Evolutionary conservation across 2,329 filamentous ascomycete genomes (phyloP).

Genomic region (Dactylellina leptospora): DNA sequence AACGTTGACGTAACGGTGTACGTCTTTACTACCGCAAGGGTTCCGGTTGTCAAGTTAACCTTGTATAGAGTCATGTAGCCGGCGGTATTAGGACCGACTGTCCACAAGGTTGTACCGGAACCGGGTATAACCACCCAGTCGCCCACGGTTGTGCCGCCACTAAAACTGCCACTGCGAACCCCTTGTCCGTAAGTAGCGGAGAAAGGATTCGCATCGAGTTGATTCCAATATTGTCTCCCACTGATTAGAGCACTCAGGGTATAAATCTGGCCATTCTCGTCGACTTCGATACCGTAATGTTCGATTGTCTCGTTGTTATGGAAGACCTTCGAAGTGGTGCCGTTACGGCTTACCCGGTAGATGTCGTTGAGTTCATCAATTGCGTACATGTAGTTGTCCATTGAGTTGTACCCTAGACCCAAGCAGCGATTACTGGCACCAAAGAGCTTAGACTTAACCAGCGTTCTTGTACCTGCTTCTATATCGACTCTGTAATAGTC

Average conservation of each 20-base stretch:
- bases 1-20: background rate
- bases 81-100: background rate
- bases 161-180: background rate
- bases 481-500: too few relatives aligned
- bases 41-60: background rate
- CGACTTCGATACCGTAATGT: background rate
- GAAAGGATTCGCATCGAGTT: background rate
- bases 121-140: background rate
- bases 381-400: slow-evolving; percentile 8
- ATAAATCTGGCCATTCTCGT: slow-evolving; percentile 7
- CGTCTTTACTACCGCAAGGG: background rate
- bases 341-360: background rate
- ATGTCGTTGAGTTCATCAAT: background rate
- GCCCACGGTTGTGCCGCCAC: background rate
- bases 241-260: too few relatives aligned
- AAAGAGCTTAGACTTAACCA: background rate
- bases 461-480: background rate
- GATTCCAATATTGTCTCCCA: too few relatives aligned
- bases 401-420: background rate
- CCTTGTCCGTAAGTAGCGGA: background rate
- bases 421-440: background rate
- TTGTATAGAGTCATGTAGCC: background rate
- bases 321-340: background rate
- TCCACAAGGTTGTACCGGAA: background rate
- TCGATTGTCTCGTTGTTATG: too few relatives aligned